Conservation (phyloP, 495 filamentous ascomycete species). For the Parachaetomium inaequale region DNA sequence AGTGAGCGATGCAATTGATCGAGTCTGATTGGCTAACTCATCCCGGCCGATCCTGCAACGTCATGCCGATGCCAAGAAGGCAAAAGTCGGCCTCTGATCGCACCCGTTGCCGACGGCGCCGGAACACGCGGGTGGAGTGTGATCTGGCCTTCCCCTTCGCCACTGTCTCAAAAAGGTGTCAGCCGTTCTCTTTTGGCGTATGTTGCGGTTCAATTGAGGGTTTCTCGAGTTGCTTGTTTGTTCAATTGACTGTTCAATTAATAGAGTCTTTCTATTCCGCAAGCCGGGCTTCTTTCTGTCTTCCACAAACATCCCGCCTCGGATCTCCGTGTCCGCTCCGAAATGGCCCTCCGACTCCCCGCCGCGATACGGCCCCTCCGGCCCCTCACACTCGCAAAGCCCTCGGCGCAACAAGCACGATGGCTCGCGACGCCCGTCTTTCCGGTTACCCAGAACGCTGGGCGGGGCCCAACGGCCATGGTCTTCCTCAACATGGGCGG, state of each 20-base stretch:
- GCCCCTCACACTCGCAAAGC: conserved; percentile 23
- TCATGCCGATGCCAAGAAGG: conserved; percentile 16
- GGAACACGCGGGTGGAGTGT: not conserved
- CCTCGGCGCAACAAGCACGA: conserved; percentile 36
- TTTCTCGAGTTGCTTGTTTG: not conserved
- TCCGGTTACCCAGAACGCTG: conserved; percentile 67
- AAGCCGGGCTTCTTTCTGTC: not conserved
- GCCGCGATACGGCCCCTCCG: conserved; percentile 26
- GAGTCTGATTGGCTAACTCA: conserved; percentile 11
- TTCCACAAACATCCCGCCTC: not conserved
- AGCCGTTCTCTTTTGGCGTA: not conserved
- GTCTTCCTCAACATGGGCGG: conserved; percentile 99
- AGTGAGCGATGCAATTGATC: not conserved
- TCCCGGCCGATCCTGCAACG: conserved; percentile 7
- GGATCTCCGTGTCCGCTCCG: conserved; percentile 10
- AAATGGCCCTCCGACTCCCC: conserved; percentile 49
- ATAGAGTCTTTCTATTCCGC: not conserved
- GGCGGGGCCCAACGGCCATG: conserved; percentile 75
- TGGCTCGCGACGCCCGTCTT: conserved; percentile 62
- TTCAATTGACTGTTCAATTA: not conserved
- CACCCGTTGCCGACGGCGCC: conserved; percentile 5
- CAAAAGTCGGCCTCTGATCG: conserved; percentile 1
- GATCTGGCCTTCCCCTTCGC: conserved; percentile 8
- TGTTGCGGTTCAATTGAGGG: not conserved
- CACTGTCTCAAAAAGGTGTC: conserved; percentile 4